A percentile compares a stretch with the other conserved stretches of the same genome.
phyloP scores from a whole-genome alignment of 1,284 basidiomycete genomes.

The Chalciporus sp. region DNA sequence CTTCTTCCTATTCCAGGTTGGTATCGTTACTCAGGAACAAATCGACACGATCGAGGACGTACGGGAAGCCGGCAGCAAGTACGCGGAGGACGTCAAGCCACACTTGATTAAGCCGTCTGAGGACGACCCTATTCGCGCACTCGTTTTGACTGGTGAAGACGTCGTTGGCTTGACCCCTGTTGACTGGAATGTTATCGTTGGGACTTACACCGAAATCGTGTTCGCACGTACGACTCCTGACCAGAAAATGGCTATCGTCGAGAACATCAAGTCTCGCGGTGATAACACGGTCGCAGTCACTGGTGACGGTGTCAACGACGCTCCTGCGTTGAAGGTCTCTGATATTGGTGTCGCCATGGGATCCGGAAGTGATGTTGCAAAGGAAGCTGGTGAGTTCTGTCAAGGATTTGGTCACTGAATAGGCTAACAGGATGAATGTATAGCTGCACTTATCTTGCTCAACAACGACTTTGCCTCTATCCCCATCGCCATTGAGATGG shows the following conservation, averaged over 20 bases:
- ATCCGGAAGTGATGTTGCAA: conserved; percentile 83
- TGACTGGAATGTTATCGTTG: conserved; percentile 52
- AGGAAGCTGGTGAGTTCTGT: conserved; percentile 45
- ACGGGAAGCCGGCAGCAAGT: conserved; percentile 22
- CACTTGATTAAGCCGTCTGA: conserved; percentile 31
- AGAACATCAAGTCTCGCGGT: conserved; percentile 49
- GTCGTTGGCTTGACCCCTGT: conserved; percentile 43
- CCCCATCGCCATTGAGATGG: conserved; percentile 43
- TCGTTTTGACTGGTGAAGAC: conserved; percentile 50
- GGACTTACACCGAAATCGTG: conserved; percentile 56
- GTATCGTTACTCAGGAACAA: conserved; percentile 54
- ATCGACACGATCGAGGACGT: conserved; percentile 46
- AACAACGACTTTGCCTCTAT: conserved; percentile 42
- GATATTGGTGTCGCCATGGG: conserved; percentile 90
- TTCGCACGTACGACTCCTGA: conserved; percentile 65
- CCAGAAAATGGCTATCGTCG: conserved; percentile 61
- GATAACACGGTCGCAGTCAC: conserved; percentile 58
- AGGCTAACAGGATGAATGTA: neutral
- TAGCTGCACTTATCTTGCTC: conserved; percentile 36
- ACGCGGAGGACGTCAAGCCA: conserved; percentile 16
- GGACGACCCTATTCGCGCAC: conserved; percentile 32
- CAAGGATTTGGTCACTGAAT: neutral
- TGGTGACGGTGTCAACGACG: conserved; percentile 63
- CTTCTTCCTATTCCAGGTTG: conserved; percentile 42
- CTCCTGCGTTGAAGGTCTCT: conserved; percentile 70